Evolutionary conservation across 345 rosid species (phyloP).

Genomic region (Erodium maritimum): DNA sequence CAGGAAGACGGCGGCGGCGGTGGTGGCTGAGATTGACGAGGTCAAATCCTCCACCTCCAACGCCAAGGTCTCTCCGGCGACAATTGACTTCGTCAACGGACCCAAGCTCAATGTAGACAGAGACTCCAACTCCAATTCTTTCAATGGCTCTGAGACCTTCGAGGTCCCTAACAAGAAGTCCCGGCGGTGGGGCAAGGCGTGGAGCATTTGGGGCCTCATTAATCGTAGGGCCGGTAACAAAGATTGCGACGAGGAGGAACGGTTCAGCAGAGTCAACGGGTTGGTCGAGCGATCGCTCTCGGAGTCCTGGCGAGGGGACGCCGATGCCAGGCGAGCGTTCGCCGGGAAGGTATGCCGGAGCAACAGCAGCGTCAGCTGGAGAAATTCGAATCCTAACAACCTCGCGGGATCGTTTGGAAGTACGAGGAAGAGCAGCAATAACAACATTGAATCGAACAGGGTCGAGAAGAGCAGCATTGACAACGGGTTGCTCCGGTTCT

Average conservation of each 20-base stretch:
- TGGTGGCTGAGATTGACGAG: constrained; percentile 73
- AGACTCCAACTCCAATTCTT: constrained; percentile 57
- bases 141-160: constrained; percentile 62
- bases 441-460: constrained; percentile 56
- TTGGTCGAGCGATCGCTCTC: constrained; percentile 63
- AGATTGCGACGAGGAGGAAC: constrained; percentile 53
- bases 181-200: constrained; percentile 65
- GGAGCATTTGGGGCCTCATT: constrained; percentile 81
- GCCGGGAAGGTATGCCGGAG: constrained; percentile 74
- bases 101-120: no score
- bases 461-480: constrained; percentile 68
- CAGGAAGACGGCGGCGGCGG: constrained; percentile 66
- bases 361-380: constrained; percentile 93
- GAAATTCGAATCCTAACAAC: constrained; percentile 47
- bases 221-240: constrained; percentile 51
- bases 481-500: constrained; percentile 66
- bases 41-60: constrained; percentile 42
- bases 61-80: constrained; percentile 66
- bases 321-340: no score
- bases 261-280: constrained; percentile 51
- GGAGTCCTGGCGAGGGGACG: constrained; percentile 79
- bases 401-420: constrained; percentile 43
- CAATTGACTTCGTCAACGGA: no score
- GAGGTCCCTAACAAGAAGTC: constrained; percentile 67
- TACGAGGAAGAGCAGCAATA: constrained; percentile 54